Base-by-base conservation (phyloP, 257 asterid genomes). In the Coffea eugenioides region DNA sequence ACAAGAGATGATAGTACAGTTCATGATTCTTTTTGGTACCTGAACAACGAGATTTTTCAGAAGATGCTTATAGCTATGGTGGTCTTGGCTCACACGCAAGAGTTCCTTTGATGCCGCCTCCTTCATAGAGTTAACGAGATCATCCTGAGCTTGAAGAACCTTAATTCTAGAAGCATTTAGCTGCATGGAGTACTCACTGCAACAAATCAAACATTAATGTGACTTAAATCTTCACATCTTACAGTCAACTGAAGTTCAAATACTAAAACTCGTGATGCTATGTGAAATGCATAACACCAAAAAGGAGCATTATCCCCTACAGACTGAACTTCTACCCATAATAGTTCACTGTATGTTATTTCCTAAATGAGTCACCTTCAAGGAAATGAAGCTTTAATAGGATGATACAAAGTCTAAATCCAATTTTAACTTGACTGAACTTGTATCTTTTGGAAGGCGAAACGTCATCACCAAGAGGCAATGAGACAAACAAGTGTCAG, bases 81-180 rank as follows among this genome's bases (percentile, higher is more conserved):
- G 88, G 80, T 91, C 84, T 5, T 81, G 83, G 94, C 94, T 86
- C 80, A 91, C 88, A 39, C 70, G 59, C 86, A 84, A 84, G 27
- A 84, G 90, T 80, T 90, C 94, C 87, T 91, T 83, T 8, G 93
- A 77, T 62, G 96, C 90, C 27, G 84, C 80, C 71, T 88, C 97
- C 91, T 85, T 91, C 97, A 91, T 92, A 73, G 91, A 84, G 85
- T 85, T 91, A 48, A 91, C 92, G 87, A 94, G 83, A 87, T 91
- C 98, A 83, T 94, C 98, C 84, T 91, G 97, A 57, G 96, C 96
- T 86, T 92, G 96, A 85, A 92, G 94, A 86, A 92, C 96, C 89
- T 91, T 92, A 83, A 92, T 82, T 66, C 96, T 85, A 81, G 97
- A 91, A 61, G 94, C 93, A 91, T 92, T 92, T 74, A 92, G 89